Conservation (phyloP, 2,329 filamentous ascomycete species). For the Stemphylium lycopersici region DNA sequence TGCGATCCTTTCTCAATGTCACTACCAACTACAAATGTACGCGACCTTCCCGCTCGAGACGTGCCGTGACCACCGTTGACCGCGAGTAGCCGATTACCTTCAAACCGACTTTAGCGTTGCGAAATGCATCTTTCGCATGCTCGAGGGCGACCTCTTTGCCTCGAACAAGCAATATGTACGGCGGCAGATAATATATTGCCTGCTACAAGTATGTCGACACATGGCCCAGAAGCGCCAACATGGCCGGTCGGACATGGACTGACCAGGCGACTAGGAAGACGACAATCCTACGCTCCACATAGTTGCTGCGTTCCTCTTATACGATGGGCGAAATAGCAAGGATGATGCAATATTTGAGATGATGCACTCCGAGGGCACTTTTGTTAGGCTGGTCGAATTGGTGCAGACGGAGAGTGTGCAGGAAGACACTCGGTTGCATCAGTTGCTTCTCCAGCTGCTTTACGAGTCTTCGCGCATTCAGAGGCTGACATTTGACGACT, state of each 20-base stretch:
- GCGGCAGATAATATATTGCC: constrained; percentile 87
- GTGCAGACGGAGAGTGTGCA: constrained; percentile 69
- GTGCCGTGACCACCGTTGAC: constrained; percentile 25
- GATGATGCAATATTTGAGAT: constrained; percentile 77
- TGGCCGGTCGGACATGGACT: constrained; percentile 12
- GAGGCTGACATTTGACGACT: constrained; percentile 74
- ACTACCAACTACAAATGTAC: constrained; percentile 74
- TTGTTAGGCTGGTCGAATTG: constrained; percentile 81
- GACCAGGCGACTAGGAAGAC: constrained; percentile 70
- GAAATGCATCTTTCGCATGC: constrained; percentile 78
- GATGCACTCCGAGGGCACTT: constrained; percentile 87
- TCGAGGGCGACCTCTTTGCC: constrained; percentile 76
- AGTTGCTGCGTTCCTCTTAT: constrained; percentile 81
- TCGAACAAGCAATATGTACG: constrained; percentile 84
- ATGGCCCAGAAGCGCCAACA: not conserved
- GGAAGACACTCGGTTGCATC: constrained; percentile 74
- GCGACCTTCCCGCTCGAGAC: constrained; percentile 6
- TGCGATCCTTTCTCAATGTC: constrained; percentile 83
- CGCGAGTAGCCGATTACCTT: constrained; percentile 67
- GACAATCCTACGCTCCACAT: constrained; percentile 79
- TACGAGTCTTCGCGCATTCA: constrained; percentile 98
- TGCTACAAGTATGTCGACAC: constrained; percentile 66
- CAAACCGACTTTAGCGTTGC: constrained; percentile 79
- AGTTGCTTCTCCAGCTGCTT: constrained; percentile 81
- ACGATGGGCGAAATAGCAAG: constrained; percentile 82